Percentiles rank a stretch among this genome's conserved stretches.
Evolutionary conservation across 306 rosid genomes (phyloP).

Genomic region (Vigna hirtella): DNA sequence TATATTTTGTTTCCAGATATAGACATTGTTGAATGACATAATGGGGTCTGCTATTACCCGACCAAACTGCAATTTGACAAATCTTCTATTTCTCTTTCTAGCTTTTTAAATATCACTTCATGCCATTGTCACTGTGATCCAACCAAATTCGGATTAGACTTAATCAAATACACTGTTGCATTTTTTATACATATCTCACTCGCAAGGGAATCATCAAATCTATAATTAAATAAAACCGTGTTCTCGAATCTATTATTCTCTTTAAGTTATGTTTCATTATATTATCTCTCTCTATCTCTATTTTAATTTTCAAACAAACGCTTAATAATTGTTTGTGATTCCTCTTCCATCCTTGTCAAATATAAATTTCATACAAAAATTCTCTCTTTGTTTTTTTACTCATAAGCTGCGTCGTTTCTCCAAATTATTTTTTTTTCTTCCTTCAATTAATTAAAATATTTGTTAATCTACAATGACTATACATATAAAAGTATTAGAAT

Average conservation of each 20-base stretch:
- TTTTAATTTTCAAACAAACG: neutral
- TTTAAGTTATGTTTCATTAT: neutral
- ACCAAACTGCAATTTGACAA: neutral
- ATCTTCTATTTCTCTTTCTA: neutral
- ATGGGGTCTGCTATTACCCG: neutral
- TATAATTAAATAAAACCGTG: neutral
- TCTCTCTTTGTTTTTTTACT: no score
- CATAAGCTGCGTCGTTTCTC: no score
- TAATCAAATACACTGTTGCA: neutral
- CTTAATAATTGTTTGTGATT: neutral
- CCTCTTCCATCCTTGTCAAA: no score
- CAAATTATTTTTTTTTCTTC: no score
- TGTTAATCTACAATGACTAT: no score
- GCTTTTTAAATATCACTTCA: neutral
- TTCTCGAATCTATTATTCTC: neutral
- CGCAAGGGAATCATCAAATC: neutral
- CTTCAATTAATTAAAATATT: no score
- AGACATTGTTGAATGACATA: neutral
- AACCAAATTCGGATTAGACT: slow-evolving; percentile 30
- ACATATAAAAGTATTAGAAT: no score
- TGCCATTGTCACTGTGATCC: slow-evolving; percentile 7
- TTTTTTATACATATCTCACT: neutral
- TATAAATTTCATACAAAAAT: no score
- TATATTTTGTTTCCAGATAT: no score
- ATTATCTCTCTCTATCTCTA: neutral